phyloP scores from a whole-genome alignment of 1,139 yeast species.

The Eremothecium cymbalariae region DNA sequence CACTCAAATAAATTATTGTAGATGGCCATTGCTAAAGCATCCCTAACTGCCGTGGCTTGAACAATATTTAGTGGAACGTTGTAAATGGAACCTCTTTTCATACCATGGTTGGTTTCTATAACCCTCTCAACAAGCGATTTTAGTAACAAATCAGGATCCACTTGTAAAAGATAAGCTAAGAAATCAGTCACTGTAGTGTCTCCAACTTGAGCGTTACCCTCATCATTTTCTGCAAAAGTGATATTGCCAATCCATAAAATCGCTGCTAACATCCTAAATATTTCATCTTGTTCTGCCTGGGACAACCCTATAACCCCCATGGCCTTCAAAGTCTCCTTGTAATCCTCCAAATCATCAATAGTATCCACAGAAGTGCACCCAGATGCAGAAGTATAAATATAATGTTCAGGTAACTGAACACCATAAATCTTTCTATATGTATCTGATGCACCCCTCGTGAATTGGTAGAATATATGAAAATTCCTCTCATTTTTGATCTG shows the following conservation, averaged over 20 bases:
- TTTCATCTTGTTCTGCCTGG: conserved; percentile 79
- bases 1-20: conserved; percentile 92
- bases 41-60: conserved; percentile 92
- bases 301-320: conserved; percentile 81
- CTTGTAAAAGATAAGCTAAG: conserved; percentile 85
- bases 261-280: conserved; percentile 76
- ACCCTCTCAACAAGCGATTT: conserved; percentile 71
- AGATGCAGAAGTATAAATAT: conserved; percentile 79
- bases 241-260: conserved; percentile 93
- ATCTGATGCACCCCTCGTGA: conserved; percentile 85
- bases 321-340: conserved; percentile 70
- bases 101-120: conserved; percentile 83
- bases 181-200: conserved; percentile 88
- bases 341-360: conserved; percentile 75
- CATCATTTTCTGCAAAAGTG: conserved; percentile 75
- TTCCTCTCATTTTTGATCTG: conserved; percentile 90
- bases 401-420: conserved; percentile 88
- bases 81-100: conserved; percentile 84
- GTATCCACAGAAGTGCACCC: conserved; percentile 82
- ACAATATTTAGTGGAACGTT: conserved; percentile 88
- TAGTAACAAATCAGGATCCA: conserved; percentile 57
- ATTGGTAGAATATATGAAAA: conserved; percentile 94
- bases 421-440: conserved; percentile 78
- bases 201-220: conserved; percentile 72
- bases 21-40: conserved; percentile 90